phyloP scores from a whole-genome alignment of 371 early-diverging fungal genomes.

The Catenaria anguillulae region DNA sequence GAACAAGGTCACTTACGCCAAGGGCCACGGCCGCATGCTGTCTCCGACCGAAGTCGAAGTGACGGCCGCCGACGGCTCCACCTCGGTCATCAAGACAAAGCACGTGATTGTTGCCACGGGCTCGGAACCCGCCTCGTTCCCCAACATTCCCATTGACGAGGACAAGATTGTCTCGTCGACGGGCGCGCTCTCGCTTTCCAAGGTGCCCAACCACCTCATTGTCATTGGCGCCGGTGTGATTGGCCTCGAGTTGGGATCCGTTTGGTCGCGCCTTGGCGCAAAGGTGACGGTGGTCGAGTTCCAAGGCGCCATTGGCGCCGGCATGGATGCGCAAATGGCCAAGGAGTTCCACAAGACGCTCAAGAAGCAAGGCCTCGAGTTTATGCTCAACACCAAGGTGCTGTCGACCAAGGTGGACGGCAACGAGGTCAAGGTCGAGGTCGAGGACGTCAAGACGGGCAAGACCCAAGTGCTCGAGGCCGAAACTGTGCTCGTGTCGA shows the following conservation, averaged over 20 bases:
- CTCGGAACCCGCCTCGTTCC: slow-evolving; percentile 84
- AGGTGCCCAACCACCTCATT: slow-evolving; percentile 93
- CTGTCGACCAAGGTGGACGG: slow-evolving; percentile 62
- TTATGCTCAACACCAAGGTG: slow-evolving; percentile 95
- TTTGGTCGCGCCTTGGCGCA: slow-evolving; percentile 89
- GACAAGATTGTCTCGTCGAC: slow-evolving; percentile 91
- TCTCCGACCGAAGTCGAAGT: slow-evolving; percentile 66
- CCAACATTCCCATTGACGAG: slow-evolving; percentile 84
- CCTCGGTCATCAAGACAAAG: slow-evolving; percentile 61
- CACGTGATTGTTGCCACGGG: slow-evolving; percentile 96
- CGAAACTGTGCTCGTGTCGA: slow-evolving; percentile 82
- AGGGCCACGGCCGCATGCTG: slow-evolving; percentile 77
- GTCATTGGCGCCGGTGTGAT: slow-evolving; percentile 98
- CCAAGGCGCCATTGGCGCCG: slow-evolving; percentile 83
- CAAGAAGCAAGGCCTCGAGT: slow-evolving; percentile 91
- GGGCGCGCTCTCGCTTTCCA: slow-evolving; percentile 80
- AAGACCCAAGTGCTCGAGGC: slow-evolving; percentile 68
- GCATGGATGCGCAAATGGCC: slow-evolving; percentile 92
- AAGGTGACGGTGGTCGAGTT: slow-evolving; percentile 95
- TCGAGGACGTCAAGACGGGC: slow-evolving; percentile 78
- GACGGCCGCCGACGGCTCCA: slow-evolving; percentile 58
- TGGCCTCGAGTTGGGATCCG: slow-evolving; percentile 95
- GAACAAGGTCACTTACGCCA: slow-evolving; percentile 62
- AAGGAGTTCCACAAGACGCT: slow-evolving; percentile 81
- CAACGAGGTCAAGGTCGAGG: slow-evolving; percentile 74